These are phyloP conservation scores for Russula emetica DNA, from an alignment of 768 basidiomycete species.

Conservation along the genomic window DNA sequence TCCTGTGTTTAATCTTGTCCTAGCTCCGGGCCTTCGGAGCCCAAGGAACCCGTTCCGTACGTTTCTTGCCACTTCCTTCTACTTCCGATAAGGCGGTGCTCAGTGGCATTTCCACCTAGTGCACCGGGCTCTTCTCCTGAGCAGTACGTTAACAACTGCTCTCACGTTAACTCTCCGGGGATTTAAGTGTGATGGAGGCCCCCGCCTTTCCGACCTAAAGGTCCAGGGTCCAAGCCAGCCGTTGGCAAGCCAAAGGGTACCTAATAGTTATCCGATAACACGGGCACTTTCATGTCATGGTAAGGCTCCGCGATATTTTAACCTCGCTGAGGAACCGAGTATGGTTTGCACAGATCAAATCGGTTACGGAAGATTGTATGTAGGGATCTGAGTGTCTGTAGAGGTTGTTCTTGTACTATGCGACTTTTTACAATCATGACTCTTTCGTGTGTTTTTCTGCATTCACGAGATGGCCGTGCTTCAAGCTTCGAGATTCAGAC, in stretches of 20 bases:
- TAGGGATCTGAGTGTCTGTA: too few relatives aligned
- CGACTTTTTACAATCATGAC: too few relatives aligned
- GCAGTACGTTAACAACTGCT: neutral
- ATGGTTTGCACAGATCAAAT: neutral
- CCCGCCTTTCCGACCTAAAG: conserved; percentile 10
- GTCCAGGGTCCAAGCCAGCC: neutral
- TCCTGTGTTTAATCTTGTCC: neutral
- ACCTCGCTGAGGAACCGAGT: neutral
- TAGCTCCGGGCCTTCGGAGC: neutral
- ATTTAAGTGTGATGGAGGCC: neutral
- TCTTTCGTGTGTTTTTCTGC: too few relatives aligned
- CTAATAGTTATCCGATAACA: too few relatives aligned
- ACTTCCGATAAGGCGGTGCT: neutral
- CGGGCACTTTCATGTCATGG: too few relatives aligned
- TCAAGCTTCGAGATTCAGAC: too few relatives aligned
- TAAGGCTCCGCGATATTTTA: neutral
- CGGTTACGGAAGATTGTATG: too few relatives aligned
- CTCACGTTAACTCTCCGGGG: neutral
- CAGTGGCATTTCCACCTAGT: neutral
- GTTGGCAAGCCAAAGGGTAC: neutral
- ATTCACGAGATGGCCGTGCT: too few relatives aligned
- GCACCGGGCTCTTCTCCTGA: neutral
- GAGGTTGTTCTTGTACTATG: too few relatives aligned
- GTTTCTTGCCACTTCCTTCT: neutral
- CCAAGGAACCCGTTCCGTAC: neutral